A percentile compares a stretch with the other conserved stretches of the same genome.
Evolutionary conservation across 2,329 filamentous ascomycete genomes (phyloP).

Genomic region (Colletotrichum ledebouriae): DNA sequence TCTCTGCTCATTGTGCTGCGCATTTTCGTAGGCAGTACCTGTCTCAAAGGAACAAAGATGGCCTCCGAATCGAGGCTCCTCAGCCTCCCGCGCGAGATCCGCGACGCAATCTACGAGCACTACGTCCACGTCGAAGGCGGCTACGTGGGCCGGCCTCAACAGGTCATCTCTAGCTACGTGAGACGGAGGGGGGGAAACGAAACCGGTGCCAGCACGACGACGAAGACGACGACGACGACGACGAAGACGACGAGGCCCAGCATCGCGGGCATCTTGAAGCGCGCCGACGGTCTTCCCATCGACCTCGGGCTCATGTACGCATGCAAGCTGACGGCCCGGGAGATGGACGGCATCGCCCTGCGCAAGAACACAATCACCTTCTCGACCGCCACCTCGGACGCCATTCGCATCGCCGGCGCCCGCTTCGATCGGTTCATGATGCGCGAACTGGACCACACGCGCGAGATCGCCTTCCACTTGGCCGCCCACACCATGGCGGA

Average conservation of each 20-base stretch:
- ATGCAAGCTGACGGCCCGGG: background rate
- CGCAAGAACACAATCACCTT: constrained; percentile 18
- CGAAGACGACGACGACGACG: too few relatives aligned
- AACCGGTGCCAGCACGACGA: too few relatives aligned
- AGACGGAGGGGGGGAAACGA: background rate
- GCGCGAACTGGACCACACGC: background rate
- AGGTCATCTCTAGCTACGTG: background rate
- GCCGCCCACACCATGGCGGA: background rate
- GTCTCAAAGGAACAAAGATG: too few relatives aligned
- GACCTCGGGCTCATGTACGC: constrained; percentile 9
- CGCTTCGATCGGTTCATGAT: background rate
- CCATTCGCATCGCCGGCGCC: background rate
- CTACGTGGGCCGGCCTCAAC: background rate
- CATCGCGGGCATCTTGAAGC: background rate
- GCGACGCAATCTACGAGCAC: background rate
- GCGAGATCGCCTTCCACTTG: background rate
- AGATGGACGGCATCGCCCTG: constrained; percentile 24
- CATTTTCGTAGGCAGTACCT: too few relatives aligned
- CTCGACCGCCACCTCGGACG: background rate
- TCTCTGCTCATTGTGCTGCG: too few relatives aligned
- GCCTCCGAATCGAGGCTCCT: background rate
- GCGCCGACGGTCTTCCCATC: constrained; percentile 10
- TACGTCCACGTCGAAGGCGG: background rate
- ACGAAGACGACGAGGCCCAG: too few relatives aligned
- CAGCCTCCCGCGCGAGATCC: constrained; percentile 2